phyloP scores from a whole-genome alignment of 129 eudicot genomes.

The Smallanthus sonchifolius region DNA sequence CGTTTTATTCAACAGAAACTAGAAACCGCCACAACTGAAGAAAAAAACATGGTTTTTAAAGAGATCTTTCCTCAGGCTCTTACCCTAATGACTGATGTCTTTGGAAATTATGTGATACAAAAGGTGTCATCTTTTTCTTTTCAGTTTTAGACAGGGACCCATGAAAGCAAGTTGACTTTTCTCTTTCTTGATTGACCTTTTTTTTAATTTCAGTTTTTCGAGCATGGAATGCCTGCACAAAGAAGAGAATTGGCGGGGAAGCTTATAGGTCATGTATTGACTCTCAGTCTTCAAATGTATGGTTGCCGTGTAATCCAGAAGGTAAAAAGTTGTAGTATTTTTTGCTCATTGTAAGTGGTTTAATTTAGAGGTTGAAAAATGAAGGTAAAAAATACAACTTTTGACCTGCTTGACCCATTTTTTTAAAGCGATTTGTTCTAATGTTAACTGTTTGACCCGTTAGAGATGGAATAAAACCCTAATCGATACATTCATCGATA shows the following conservation, averaged over 20 bases:
- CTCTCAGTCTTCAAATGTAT: slow-evolving; percentile 80
- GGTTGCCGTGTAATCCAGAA: slow-evolving; percentile 81
- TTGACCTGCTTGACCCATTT: too few species aligned
- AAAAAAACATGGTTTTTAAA: slow-evolving; percentile 77
- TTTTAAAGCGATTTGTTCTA: neutral
- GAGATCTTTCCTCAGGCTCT: slow-evolving; percentile 88
- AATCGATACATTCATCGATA: neutral
- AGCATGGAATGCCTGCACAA: slow-evolving; percentile 72
- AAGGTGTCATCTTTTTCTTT: slow-evolving; percentile 47
- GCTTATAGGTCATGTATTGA: slow-evolving; percentile 67
- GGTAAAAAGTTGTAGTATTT: slow-evolving; percentile 26
- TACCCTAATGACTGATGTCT: slow-evolving; percentile 88
- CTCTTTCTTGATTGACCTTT: neutral
- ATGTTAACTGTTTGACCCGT: neutral
- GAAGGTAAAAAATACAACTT: neutral
- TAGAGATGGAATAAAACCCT: neutral
- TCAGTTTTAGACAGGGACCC: neutral
- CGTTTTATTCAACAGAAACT: slow-evolving; percentile 93
- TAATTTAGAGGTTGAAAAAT: neutral
- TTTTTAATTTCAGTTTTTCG: slow-evolving; percentile 48
- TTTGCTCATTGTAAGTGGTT: neutral
- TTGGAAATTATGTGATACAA: slow-evolving; percentile 88
- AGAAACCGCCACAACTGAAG: slow-evolving; percentile 83
- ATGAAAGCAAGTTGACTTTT: neutral
- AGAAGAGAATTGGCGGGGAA: slow-evolving; percentile 64